Base-by-base conservation (phyloP, 108 stramenopile genomes). In the Conticribra guillardii region DNA sequence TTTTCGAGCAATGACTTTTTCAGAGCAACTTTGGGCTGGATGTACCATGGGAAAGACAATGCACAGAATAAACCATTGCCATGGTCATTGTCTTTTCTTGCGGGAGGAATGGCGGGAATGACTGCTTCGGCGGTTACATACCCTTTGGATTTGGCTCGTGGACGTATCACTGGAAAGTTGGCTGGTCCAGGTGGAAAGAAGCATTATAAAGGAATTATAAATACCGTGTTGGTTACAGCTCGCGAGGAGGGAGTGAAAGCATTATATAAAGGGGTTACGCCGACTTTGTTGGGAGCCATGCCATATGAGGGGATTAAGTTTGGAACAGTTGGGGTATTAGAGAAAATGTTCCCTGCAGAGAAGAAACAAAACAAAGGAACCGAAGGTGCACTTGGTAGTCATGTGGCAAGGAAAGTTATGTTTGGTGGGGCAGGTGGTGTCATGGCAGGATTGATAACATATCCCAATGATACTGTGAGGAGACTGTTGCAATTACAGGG, bases 261-360 rank as follows among this genome's bases (percentile, higher is more conserved):
- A 37, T 67, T 96, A 28, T 96, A 87, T 71, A 89, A 87, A 73
- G 95, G 94, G 14, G 74, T 91, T 0, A 83, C 79, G 23, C 92
- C 95, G 0, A 96, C 95, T 0, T 60, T 96, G 30, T 41, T 96
- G 23, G 95, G 95, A 8, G 89, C 92, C 15, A 82, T 96, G 75
- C 92, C 92, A 0, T 96, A 94, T 71, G 92, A 92, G 71, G 95
- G 95, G 11, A 92, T 96, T 53, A 91, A 94, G 66, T 96, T 96
- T 80, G 95, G 92, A 18, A 94, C 92, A 11, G 95, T 96, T 4
- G 95, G 89, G 27, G 9, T 92, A 23, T 62, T 96, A 71, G 95
- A 96, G 55, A n/a, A 33, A 17, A 31, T 80, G 4, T 89, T 93
- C 72, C 88, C 88, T 34, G 83, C 58, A 41, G 76, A 37, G 26